These are phyloP conservation scores for Ophiostoma montium DNA, from an alignment of 2,329 filamentous ascomycete species.

Conservation along the genomic window DNA sequence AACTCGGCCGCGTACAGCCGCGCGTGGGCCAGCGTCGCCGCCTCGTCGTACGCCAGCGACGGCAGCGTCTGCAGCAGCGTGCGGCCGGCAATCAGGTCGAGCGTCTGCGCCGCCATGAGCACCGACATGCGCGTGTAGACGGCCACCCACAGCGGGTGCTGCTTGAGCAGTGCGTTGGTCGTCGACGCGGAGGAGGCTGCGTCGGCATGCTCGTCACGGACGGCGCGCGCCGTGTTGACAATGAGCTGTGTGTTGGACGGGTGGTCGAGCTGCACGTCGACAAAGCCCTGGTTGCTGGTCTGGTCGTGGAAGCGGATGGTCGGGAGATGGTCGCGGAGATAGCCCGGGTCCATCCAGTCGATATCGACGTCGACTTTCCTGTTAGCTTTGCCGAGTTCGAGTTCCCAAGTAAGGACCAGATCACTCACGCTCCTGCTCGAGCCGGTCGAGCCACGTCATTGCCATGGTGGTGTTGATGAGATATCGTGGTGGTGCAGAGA, in stretches of 20 bases:
- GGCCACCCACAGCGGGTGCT: slow-evolving; percentile 24
- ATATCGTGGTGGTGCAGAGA: background rate
- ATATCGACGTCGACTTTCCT: slow-evolving; percentile 35
- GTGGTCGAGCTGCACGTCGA: slow-evolving; percentile 30
- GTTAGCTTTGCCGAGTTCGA: too few species aligned
- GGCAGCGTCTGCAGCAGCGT: slow-evolving; percentile 34
- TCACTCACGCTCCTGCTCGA: slow-evolving; percentile 25
- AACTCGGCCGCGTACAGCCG: slow-evolving; percentile 33
- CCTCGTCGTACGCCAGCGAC: slow-evolving; percentile 29
- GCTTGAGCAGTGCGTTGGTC: background rate
- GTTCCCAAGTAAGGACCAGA: too few species aligned
- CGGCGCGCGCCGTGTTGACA: slow-evolving; percentile 26
- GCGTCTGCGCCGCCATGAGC: slow-evolving; percentile 31
- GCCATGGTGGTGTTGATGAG: background rate
- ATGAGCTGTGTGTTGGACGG: slow-evolving; percentile 30
- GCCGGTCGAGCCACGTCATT: slow-evolving; percentile 28
- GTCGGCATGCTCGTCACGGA: slow-evolving; percentile 24
- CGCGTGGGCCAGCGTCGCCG: slow-evolving; percentile 31
- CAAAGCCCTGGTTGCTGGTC: slow-evolving; percentile 36
- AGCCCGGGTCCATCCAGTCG: slow-evolving; percentile 37
- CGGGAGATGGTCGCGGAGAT: slow-evolving; percentile 22
- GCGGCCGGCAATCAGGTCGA: slow-evolving; percentile 30
- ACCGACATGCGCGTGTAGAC: slow-evolving; percentile 35
- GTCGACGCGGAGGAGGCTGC: too few species aligned
- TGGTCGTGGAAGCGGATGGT: slow-evolving; percentile 31